phyloP scores from a whole-genome alignment of 805 yeast species.

The Schizosaccharomyces lindneri region DNA sequence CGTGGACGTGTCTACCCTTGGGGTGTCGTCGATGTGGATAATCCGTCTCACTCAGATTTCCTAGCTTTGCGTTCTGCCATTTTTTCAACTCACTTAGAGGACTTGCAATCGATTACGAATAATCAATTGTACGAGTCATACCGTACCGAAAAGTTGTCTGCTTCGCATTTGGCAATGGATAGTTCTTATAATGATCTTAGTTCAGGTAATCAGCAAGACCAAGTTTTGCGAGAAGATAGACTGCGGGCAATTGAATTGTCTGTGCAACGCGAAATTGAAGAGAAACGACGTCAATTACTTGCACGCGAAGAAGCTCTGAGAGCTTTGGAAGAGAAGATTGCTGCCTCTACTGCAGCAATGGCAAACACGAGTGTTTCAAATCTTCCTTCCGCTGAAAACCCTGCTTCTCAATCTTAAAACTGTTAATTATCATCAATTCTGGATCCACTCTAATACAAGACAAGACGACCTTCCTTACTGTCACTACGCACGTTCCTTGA shows the following conservation, averaged over 20 bases:
- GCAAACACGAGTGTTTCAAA: neutral
- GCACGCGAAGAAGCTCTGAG: neutral
- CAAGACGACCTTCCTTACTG: neutral
- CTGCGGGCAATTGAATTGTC: slow-evolving; percentile 1
- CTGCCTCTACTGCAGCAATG: neutral
- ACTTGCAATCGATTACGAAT: neutral
- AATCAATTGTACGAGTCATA: slow-evolving; percentile 33
- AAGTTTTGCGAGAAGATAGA: neutral
- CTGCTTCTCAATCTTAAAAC: neutral
- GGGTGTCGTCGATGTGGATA: slow-evolving; percentile 87
- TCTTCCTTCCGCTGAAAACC: neutral
- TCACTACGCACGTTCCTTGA: neutral
- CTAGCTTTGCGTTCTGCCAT: slow-evolving; percentile 29
- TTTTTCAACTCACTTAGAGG: neutral
- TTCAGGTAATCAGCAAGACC: neutral
- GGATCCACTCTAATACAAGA: neutral
- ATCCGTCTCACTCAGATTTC: slow-evolving; percentile 64
- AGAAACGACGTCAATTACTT: slow-evolving; percentile 1
- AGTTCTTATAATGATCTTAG: neutral
- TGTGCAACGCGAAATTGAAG: slow-evolving; percentile 1
- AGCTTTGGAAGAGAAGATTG: neutral
- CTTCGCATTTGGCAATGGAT: neutral
- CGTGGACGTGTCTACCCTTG: slow-evolving; percentile 92
- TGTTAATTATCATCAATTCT: no score
- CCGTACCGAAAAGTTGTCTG: slow-evolving; percentile 49